These are phyloP conservation scores for Fusarium domesticum DNA, from an alignment of 2,329 filamentous ascomycete species.

Conservation along the genomic window DNA sequence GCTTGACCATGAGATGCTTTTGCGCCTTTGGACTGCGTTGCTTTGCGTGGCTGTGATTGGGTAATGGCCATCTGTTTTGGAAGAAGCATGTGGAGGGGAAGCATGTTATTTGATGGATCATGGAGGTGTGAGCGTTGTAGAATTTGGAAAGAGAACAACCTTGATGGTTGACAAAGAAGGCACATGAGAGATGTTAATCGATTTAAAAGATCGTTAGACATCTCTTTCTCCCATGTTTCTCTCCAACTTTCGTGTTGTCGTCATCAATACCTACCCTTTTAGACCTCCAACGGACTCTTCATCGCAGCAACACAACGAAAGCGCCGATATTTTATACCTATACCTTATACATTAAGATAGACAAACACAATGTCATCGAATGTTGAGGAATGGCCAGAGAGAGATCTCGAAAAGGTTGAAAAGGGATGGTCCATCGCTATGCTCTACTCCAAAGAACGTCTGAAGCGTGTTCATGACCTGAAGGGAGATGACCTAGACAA, in stretches of 20 bases:
- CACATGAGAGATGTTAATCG: background rate
- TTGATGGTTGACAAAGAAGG: background rate
- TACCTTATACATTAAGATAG: background rate
- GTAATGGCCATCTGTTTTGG: background rate
- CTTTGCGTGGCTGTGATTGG: conserved; percentile 11
- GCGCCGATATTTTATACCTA: no score
- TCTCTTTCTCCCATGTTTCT: background rate
- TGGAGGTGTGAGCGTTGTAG: background rate
- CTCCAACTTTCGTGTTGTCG: no score
- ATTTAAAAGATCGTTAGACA: background rate
- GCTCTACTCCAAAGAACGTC: conserved; percentile 35
- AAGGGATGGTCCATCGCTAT: conserved; percentile 40
- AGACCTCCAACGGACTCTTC: no score
- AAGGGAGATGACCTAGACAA: conserved; percentile 34
- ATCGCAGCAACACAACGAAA: no score
- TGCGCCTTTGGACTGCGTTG: background rate
- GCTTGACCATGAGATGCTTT: background rate
- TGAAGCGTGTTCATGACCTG: conserved; percentile 33
- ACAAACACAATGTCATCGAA: background rate
- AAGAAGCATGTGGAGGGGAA: background rate
- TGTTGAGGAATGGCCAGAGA: conserved; percentile 28
- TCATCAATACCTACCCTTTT: no score
- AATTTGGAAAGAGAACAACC: background rate
- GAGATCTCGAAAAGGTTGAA: conserved; percentile 35
- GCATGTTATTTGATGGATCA: background rate